phyloP scores from a whole-genome alignment of 176 grass and related monocot species.

The Dendrocalamus sinicus region DNA sequence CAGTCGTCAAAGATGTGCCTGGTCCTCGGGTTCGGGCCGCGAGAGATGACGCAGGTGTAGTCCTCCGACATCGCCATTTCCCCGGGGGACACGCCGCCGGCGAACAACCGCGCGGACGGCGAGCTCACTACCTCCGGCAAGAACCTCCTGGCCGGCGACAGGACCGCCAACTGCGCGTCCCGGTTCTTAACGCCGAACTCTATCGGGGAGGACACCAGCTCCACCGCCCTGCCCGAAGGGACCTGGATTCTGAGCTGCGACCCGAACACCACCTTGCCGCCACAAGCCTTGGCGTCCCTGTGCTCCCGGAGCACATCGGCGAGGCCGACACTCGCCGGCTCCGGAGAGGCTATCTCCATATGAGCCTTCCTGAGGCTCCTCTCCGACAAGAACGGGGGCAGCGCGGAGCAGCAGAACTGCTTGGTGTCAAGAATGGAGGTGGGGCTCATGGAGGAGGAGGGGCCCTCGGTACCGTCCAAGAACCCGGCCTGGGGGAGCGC shows the following conservation, averaged over 20 bases:
- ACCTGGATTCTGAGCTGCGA: slow-evolving; percentile 89
- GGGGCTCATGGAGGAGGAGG: slow-evolving; percentile 65
- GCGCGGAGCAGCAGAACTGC: slow-evolving; percentile 57
- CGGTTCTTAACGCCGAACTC: slow-evolving; percentile 91
- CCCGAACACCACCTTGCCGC: slow-evolving; percentile 75
- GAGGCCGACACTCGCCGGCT: slow-evolving; percentile 62
- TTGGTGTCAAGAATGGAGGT: slow-evolving; percentile 90
- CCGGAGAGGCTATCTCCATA: not conserved
- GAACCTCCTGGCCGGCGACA: slow-evolving; percentile 71
- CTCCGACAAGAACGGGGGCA: slow-evolving; percentile 61
- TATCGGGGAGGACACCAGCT: slow-evolving; percentile 68
- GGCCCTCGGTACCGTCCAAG: slow-evolving; percentile 52
- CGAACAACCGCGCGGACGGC: slow-evolving; percentile 51
- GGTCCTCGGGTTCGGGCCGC: slow-evolving; percentile 81
- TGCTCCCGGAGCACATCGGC: slow-evolving; percentile 73
- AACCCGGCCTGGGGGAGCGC: slow-evolving; percentile 55
- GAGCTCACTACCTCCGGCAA: slow-evolving; percentile 52
- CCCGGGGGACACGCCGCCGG: slow-evolving; percentile 48
- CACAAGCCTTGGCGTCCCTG: slow-evolving; percentile 34
- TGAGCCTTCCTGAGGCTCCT: slow-evolving; percentile 47
- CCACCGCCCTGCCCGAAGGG: slow-evolving; percentile 45
- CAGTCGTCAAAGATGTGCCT: slow-evolving; percentile 91
- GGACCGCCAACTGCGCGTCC: slow-evolving; percentile 64
- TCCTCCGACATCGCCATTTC: slow-evolving; percentile 82
- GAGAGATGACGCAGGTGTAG: slow-evolving; percentile 96